These are phyloP conservation scores for Trypanosoma melophagium DNA, from an alignment of 208 protist species.

Conservation along the genomic window DNA sequence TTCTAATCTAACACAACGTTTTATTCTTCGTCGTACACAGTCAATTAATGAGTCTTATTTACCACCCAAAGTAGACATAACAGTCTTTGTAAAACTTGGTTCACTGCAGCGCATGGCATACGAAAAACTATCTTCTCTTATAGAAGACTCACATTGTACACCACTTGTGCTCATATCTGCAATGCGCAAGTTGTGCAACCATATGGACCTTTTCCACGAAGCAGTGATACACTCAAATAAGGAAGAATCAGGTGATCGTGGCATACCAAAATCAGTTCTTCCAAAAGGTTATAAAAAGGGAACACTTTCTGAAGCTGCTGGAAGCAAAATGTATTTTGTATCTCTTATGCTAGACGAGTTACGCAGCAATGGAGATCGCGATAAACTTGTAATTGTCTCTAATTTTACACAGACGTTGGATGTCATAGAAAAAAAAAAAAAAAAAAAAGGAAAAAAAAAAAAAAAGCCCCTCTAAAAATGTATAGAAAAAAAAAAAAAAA, in stretches of 20 bases:
- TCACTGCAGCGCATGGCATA: slow-evolving; percentile 70
- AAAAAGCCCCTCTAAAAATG: no score
- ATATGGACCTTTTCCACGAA: slow-evolving; percentile 88
- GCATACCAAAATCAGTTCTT: slow-evolving; percentile 67
- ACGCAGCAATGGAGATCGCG: slow-evolving; percentile 56
- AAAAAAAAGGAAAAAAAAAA: slow-evolving; percentile 58
- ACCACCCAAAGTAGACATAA: slow-evolving; percentile 80
- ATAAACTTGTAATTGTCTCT: slow-evolving; percentile 87
- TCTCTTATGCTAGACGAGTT: slow-evolving; percentile 77
- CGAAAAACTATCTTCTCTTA: slow-evolving; percentile 44
- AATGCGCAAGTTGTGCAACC: slow-evolving; percentile 93
- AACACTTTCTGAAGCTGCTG: slow-evolving; percentile 44
- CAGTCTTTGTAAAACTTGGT: slow-evolving; percentile 84
- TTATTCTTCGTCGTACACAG: slow-evolving; percentile 81
- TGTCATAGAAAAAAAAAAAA: slow-evolving; percentile 71
- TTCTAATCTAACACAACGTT: slow-evolving; percentile 75
- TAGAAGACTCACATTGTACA: slow-evolving; percentile 60
- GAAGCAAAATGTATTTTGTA: slow-evolving; percentile 85
- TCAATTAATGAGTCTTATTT: slow-evolving; percentile 87
- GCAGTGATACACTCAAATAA: slow-evolving; percentile 65
- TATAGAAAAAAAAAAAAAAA: no score
- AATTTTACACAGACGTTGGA: slow-evolving; percentile 83
- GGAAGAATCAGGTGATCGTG: slow-evolving; percentile 10
- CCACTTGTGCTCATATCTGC: slow-evolving; percentile 84
- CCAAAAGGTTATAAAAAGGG: slow-evolving; percentile 65